Conservation (phyloP, 352 stramenopile species). For the Phytophthora pistaciae region DNA sequence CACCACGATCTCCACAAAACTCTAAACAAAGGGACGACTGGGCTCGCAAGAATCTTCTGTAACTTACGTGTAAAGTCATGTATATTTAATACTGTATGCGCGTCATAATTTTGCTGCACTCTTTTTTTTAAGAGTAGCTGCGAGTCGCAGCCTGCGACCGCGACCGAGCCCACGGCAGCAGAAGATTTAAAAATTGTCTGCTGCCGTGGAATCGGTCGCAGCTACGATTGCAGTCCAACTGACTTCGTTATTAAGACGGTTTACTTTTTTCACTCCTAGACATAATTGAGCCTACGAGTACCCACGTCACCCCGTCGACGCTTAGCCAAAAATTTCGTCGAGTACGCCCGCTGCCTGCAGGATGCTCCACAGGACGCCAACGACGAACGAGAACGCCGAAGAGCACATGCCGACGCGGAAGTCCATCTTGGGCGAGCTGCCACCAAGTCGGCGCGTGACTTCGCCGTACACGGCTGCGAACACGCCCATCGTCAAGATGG, state of each 20-base stretch:
- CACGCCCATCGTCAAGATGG: slow-evolving; percentile 88
- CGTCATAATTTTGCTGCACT: too few species aligned
- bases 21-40: too few species aligned
- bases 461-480: slow-evolving; percentile 88
- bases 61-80: too few species aligned
- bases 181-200: too few species aligned
- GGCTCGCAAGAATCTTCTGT: too few species aligned
- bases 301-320: background rate
- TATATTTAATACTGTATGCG: too few species aligned
- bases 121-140: too few species aligned
- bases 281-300: background rate
- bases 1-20: too few species aligned
- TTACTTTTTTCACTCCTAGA: background rate
- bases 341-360: slow-evolving; percentile 69
- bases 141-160: too few species aligned
- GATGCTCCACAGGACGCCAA: slow-evolving; percentile 76
- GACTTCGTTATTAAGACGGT: background rate
- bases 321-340: slow-evolving; percentile 62
- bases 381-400: slow-evolving; percentile 63
- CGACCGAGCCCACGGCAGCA: too few species aligned
- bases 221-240: too few species aligned
- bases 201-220: too few species aligned
- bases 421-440: slow-evolving; percentile 36
- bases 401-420: slow-evolving; percentile 63
- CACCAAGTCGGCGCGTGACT: slow-evolving; percentile 44